phyloP scores from a whole-genome alignment of 225 moss, liverwort and hornwort genomes.

The Pseudisothecium myosuroides region DNA sequence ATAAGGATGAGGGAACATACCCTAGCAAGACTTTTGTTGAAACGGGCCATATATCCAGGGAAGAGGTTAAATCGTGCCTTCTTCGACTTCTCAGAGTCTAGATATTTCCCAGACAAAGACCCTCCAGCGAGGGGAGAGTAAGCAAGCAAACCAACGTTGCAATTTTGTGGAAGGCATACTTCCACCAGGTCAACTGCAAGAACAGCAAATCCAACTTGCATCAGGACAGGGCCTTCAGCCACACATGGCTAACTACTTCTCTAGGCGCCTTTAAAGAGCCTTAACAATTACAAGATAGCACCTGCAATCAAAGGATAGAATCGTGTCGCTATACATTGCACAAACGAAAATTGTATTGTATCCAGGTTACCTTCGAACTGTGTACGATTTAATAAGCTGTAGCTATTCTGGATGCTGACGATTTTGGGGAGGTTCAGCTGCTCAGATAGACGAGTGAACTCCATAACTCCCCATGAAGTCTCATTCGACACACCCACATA shows the following conservation, averaged over 20 bases:
- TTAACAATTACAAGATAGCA: not conserved
- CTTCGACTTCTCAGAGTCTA: not conserved
- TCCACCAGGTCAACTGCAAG: constrained; percentile 65
- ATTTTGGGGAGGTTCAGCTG: constrained; percentile 74
- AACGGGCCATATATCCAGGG: constrained; percentile 68
- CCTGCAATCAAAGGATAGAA: not conserved
- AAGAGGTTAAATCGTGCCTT: constrained; percentile 44
- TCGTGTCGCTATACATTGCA: not conserved
- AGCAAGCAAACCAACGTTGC: constrained; percentile 70
- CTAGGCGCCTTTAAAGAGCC: no score
- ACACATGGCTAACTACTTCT: not conserved
- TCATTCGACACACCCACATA: constrained; percentile 93
- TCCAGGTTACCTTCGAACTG: constrained; percentile 49
- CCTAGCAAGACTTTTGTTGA: not conserved
- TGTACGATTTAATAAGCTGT: constrained; percentile 41
- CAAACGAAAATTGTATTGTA: not conserved
- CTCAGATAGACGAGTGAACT: constrained; percentile 57
- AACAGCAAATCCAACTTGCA: not conserved
- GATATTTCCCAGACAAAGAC: constrained; percentile 60
- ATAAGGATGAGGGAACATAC: constrained; percentile 8
- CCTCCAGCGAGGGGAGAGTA: constrained; percentile 89
- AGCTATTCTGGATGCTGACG: constrained; percentile 83
- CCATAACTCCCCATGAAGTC: constrained; percentile 83
- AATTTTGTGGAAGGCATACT: constrained; percentile 59
- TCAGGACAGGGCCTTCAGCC: no score